Evolutionary conservation across 2,329 filamentous ascomycete species (phyloP), one percentile per base, ranked within the genome.

Genomic region (Calycina herbarum): DNA sequence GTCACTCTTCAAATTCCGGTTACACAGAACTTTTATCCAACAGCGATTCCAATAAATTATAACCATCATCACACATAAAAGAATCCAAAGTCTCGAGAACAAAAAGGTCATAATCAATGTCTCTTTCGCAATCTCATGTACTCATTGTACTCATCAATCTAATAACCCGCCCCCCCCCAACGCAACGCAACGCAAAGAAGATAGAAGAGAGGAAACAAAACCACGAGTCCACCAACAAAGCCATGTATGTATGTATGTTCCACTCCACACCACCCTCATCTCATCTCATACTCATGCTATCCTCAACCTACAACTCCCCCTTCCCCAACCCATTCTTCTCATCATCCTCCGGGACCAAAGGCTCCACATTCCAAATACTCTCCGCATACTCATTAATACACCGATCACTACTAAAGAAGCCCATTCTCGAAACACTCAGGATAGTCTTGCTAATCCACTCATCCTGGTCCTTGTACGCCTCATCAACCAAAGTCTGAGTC

Each of bases 341-440:
- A 8, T 56, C 59, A 33, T 66, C 65, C 38, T 70, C 70, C 5
- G 72, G 69, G n/a, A 35, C 57, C 61, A 76, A 62, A 10, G 94
- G 94, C 82, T 98, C 94, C 48, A 97, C 83, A 76, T 98, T 98
- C 95, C 95, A 99, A 77, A 99, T 97, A 69, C 85, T 89, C 78
- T 99, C 94, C 0, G 95, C 95, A 80, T 99, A 99, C 83, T 97
- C 94, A 74, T 94, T 92, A 78, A 98, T 97, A 80, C 94, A 97
- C 48, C 94, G 86, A 78, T 98, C 94, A 69, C 91, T 94, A 72
- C 89, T 94, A 82, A 98, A 98, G 86, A 98, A 98, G 45, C 94
- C 95, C 95, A 99, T 99, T 51, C 94, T 85, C 6, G 93, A 85
- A 20, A 99, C 95, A 66, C 91, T 91, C 54, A 86, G 89, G 75